A percentile compares a stretch with the other conserved stretches of the same genome.
phyloP scores from a whole-genome alignment of 768 basidiomycete genomes.

The Auriculariales sp. region DNA sequence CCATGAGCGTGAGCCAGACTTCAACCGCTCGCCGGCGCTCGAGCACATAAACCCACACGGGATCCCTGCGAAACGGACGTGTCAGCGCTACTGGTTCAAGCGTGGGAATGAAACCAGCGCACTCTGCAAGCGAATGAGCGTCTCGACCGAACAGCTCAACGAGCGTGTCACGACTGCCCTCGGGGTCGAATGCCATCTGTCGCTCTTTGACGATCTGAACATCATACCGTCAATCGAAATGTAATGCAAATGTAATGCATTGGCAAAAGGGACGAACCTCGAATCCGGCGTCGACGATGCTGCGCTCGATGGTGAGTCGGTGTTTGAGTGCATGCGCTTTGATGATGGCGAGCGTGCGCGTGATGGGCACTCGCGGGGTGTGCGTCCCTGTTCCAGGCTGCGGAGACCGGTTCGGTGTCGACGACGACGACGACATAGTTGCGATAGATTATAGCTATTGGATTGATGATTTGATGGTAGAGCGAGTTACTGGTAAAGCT shows the following conservation, averaged over 20 bases:
- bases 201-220: slow-evolving; percentile 82
- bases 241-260: too few relatives aligned
- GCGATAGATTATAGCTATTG: too few relatives aligned
- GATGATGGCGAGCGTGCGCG: slow-evolving; percentile 74
- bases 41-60: slow-evolving; percentile 86
- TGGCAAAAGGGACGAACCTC: too few relatives aligned
- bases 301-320: slow-evolving; percentile 66
- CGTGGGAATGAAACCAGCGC: slow-evolving; percentile 20
- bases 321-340: slow-evolving; percentile 62
- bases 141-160: slow-evolving; percentile 73
- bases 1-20: slow-evolving; percentile 68
- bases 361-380: slow-evolving; percentile 8
- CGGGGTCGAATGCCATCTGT: slow-evolving; percentile 79
- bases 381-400: too few relatives aligned
- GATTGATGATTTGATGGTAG: too few relatives aligned
- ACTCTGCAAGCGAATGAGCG: slow-evolving; percentile 62
- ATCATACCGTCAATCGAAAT: too few relatives aligned
- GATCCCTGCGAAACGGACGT: slow-evolving; percentile 35
- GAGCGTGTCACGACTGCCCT: slow-evolving; percentile 65
- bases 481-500: too few relatives aligned
- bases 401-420: too few relatives aligned
- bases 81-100: background rate
- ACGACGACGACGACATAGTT: too few relatives aligned
- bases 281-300: slow-evolving; percentile 68
- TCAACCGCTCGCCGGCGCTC: slow-evolving; percentile 71